These are phyloP conservation scores for Picea mariana DNA, from an alignment of 83 land plant genomes.

Conservation along the genomic window DNA sequence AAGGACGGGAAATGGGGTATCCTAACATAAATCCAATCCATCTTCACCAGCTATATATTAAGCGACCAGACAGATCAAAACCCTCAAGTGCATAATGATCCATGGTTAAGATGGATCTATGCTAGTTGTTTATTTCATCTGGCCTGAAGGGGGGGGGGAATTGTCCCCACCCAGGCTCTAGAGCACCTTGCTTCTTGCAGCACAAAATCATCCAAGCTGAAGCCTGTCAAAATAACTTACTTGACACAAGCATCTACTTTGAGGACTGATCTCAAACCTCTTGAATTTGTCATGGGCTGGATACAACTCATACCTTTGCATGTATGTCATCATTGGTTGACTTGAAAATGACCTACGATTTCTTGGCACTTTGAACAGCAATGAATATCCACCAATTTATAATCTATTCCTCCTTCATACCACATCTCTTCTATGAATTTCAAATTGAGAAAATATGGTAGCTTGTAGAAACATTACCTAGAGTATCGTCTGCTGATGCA, in stretches of 20 bases:
- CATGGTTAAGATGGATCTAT: too few relatives aligned
- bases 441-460: neutral
- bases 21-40: neutral
- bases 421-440: neutral
- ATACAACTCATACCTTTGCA: too few relatives aligned
- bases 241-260: neutral
- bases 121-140: too few relatives aligned
- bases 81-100: too few relatives aligned
- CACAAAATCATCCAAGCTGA: too few relatives aligned
- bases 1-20: too few relatives aligned
- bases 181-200: too few relatives aligned
- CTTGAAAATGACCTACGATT: neutral
- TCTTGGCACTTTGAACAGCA: neutral
- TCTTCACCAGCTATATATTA: too few relatives aligned
- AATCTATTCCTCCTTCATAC: neutral
- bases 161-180: too few relatives aligned
- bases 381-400: neutral
- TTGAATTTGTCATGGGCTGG: neutral
- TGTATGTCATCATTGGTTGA: neutral
- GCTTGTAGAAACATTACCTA: slow-evolving; percentile 18
- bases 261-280: neutral
- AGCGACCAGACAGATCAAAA: too few relatives aligned
- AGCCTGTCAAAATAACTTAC: neutral
- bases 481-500: slow-evolving; percentile 24
- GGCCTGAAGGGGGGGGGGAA: too few relatives aligned